Evolutionary conservation across 1,284 basidiomycete genomes (phyloP).

Genomic region (Moniliophthora roreri): DNA sequence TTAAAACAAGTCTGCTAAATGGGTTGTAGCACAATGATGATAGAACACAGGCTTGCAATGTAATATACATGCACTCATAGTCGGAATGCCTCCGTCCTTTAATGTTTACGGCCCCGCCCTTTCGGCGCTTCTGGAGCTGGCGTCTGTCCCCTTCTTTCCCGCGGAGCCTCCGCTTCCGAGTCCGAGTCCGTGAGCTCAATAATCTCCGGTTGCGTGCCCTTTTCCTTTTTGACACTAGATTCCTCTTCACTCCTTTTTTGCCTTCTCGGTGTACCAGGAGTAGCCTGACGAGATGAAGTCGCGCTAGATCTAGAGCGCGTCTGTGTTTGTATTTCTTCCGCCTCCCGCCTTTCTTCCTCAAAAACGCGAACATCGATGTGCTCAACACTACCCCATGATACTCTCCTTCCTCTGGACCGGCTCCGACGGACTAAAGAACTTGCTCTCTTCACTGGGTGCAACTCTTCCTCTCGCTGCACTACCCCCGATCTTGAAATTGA

Average conservation of each 20-base stretch:
- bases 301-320: not conserved
- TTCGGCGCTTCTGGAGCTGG: not conserved
- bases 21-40: too few relatives aligned
- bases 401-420: not conserved
- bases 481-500: not conserved
- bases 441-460: not conserved
- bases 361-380: not conserved
- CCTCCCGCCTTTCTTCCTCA: not conserved
- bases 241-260: not conserved
- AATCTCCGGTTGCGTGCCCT: not conserved
- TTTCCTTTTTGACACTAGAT: not conserved
- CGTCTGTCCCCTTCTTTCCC: not conserved
- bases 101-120: too few relatives aligned
- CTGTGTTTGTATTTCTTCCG: not conserved
- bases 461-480: not conserved
- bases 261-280: not conserved
- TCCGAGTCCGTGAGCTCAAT: conserved; percentile 3
- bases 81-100: too few relatives aligned
- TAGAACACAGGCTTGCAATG: too few relatives aligned
- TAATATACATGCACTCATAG: too few relatives aligned
- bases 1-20: too few relatives aligned
- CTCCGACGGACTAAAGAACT: not conserved
- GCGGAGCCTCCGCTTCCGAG: not conserved
- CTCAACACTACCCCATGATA: not conserved
- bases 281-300: not conserved